These are phyloP conservation scores for Neonectria neomacrospora DNA, from an alignment of 2,329 filamentous ascomycete genomes.

Conservation along the genomic window DNA sequence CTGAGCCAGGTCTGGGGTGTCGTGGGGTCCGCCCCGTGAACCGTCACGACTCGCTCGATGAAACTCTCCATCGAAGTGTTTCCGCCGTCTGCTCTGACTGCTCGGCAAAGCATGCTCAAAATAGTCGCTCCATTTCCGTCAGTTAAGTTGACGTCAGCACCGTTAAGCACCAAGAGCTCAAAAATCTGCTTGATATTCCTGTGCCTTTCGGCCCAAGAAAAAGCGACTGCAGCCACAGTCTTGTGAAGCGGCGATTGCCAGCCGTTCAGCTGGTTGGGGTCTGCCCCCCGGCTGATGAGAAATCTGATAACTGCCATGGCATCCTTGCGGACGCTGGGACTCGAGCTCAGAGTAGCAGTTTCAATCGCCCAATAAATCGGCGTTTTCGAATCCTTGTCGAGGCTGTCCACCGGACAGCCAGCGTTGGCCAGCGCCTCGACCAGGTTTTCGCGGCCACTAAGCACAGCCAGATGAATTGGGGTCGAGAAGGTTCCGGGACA, in stretches of 20 bases:
- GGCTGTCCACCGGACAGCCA: neutral
- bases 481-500: neutral
- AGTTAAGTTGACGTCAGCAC: neutral
- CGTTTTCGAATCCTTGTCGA: neutral
- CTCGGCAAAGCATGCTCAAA: neutral
- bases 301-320: neutral
- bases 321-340: too few relatives aligned
- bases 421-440: neutral
- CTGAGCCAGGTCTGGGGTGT: neutral
- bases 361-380: neutral
- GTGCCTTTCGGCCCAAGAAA: neutral
- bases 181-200: neutral
- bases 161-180: neutral
- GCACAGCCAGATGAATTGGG: neutral
- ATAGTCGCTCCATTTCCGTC: neutral
- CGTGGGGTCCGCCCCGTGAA: neutral
- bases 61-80: neutral
- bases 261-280: neutral
- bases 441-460: neutral
- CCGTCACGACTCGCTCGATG: neutral
- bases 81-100: neutral
- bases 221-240: too few relatives aligned
- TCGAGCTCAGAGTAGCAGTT: neutral
- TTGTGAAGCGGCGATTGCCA: neutral
- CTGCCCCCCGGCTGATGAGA: neutral